Percentiles rank a stretch among this genome's conserved stretches.
Conservation (phyloP, 768 basidiomycete species). For the Amanita pallidorosea region DNA sequence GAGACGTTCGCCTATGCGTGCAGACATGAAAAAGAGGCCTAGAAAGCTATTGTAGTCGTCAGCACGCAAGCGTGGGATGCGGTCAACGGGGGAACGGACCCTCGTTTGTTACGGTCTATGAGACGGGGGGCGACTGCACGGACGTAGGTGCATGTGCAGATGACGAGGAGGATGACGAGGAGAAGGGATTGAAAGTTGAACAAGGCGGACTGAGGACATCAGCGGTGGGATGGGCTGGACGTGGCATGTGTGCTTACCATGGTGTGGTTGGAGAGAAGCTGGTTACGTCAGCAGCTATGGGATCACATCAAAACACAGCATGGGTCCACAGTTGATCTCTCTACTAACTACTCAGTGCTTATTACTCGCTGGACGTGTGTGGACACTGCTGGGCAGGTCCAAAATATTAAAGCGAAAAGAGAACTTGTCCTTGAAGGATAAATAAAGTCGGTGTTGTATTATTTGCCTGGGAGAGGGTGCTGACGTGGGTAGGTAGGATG, state of each 20-base stretch:
- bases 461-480: not conserved
- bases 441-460: too few species aligned
- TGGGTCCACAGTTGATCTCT: slow-evolving; percentile 2
- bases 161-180: slow-evolving; percentile 83
- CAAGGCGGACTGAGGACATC: slow-evolving; percentile 58
- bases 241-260: not conserved
- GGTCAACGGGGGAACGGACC: slow-evolving; percentile 39
- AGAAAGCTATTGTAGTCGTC: slow-evolving; percentile 48
- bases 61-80: not conserved
- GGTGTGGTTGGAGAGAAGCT: not conserved
- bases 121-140: slow-evolving; percentile 83
- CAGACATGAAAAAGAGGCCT: slow-evolving; percentile 91
- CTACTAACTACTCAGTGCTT: not conserved
- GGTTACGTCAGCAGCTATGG: too few species aligned
- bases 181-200: slow-evolving; percentile 98
- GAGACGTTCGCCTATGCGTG: slow-evolving; percentile 94
- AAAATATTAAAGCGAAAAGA: not conserved
- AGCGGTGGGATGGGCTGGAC: not conserved
- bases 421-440: not conserved
- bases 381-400: slow-evolving; percentile 6
- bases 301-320: too few species aligned
- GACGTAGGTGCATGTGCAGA: slow-evolving; percentile 96
- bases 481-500: not conserved
- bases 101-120: slow-evolving; percentile 89
- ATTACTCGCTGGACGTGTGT: not conserved